phyloP scores from a whole-genome alignment of 2,329 filamentous ascomycete genomes.

The Botryosphaeria dothidea region DNA sequence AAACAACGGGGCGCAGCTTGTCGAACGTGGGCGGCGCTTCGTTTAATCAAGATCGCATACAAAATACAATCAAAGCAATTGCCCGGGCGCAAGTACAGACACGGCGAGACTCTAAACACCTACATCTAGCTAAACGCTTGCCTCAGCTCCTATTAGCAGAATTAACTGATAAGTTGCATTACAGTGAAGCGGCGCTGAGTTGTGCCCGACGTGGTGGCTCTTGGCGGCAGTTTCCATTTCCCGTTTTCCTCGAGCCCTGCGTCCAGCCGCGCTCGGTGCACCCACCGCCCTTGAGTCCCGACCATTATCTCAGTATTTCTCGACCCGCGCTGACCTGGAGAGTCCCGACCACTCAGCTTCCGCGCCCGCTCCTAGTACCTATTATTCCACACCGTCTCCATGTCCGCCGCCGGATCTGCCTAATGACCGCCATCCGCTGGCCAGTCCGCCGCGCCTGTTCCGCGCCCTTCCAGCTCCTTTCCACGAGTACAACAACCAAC shows the following conservation, averaged over 20 bases:
- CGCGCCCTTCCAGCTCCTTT: background rate
- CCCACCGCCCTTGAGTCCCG: constrained; percentile 12
- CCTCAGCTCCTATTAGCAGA: too few relatives aligned
- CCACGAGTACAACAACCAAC: background rate
- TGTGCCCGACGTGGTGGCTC: background rate
- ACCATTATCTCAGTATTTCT: background rate
- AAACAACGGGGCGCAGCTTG: constrained; percentile 6
- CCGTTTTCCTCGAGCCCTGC: constrained; percentile 7
- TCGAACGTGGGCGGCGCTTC: too few relatives aligned
- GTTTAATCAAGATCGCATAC: too few relatives aligned
- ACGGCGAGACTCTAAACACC: too few relatives aligned
- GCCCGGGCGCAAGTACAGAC: too few relatives aligned
- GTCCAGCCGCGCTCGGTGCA: constrained; percentile 9
- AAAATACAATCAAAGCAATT: too few relatives aligned
- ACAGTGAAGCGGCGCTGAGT: background rate
- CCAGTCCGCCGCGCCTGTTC: background rate
- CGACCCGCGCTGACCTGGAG: background rate
- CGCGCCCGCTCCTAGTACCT: background rate
- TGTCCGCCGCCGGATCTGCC: background rate
- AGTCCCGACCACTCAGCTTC: constrained; percentile 6
- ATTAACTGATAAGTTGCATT: too few relatives aligned
- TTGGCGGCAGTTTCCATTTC: background rate
- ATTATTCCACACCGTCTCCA: background rate
- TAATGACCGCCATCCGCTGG: constrained; percentile 11
- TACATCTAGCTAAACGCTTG: too few relatives aligned